Base-by-base conservation (phyloP, 2,329 filamentous ascomycete species). In the Intubia oerlemansii region DNA sequence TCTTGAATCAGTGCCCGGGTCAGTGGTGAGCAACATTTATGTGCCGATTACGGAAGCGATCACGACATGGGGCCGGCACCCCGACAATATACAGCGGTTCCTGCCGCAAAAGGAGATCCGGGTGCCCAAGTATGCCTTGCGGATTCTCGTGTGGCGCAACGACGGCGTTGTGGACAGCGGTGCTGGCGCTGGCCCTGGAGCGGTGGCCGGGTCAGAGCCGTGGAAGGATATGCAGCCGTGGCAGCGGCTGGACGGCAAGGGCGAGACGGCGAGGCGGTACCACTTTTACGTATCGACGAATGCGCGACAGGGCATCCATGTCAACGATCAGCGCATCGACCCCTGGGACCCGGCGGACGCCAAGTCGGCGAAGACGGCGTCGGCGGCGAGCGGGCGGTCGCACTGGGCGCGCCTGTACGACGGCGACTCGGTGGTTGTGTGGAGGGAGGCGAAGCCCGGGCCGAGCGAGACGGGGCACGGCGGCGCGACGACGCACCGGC, bases 41-140 rank as follows among this genome's bases (percentile, higher is more conserved):
- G 56, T 90, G 18, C 60, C 62, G 19, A 54, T 93, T 10, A 66
- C 67, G 9, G 61, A 67, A 23, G 66, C 69, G 4, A 51, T 79
- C 38, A 68, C 73, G 0, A 75, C 72, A 0, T 95, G 81, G 70
- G 85, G 85, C 17, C 69, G 85, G 16, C 65, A 66, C 0, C 54
- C 51, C 1, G 56, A 61, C 13, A 84, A 81, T 40, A 85, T 75
- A 0, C 50, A 71, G 17, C 55, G 71, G 3, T 79, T 82, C 41
- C 49, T 62, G 1, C 55, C 71, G 27, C 52, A 48, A 17, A 51
- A 54, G 15, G 80, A 93, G 38, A 61, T 57, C 3, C 72, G 71
- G 11, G 67, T 95, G 20, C 80, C 84, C 2, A 85, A 85, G 44
- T 72, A 73, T 36, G 81, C 79, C 1, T 68, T 92, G 39, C 74